These are phyloP conservation scores for Phytopythium kandeliae DNA, from an alignment of 352 stramenopile species.

Conservation along the genomic window DNA sequence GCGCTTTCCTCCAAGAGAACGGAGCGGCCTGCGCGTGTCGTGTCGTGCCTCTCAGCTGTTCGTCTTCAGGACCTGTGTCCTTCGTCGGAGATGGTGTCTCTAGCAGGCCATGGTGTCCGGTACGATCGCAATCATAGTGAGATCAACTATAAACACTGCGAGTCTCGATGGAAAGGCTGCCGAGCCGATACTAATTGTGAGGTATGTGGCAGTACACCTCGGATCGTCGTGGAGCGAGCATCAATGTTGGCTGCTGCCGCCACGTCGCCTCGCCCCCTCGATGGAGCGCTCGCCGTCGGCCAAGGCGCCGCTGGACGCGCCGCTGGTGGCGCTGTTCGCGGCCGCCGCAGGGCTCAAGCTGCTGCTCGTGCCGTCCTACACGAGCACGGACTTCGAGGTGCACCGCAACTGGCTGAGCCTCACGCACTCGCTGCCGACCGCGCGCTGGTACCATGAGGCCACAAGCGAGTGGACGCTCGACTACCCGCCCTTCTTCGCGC, in stretches of 20 bases:
- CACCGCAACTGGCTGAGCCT: conserved; percentile 98
- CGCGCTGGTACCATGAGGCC: conserved; percentile 94
- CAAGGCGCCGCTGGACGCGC: conserved; percentile 19
- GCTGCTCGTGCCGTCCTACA: conserved; percentile 91
- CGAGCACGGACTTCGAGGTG: conserved; percentile 97
- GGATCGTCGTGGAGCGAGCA: too few relatives aligned
- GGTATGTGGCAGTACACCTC: too few relatives aligned
- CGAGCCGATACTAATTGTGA: too few relatives aligned
- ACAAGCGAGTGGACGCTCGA: conserved; percentile 97
- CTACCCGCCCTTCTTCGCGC: conserved; percentile 98
- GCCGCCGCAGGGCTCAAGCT: conserved; percentile 74
- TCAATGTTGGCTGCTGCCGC: too few relatives aligned
- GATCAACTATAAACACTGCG: neutral
- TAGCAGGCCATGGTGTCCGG: too few relatives aligned
- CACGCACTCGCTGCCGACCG: conserved; percentile 84
- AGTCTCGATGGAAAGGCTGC: too few relatives aligned
- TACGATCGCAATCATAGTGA: neutral
- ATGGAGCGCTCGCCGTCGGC: neutral
- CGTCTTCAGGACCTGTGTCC: neutral
- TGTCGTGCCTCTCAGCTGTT: neutral
- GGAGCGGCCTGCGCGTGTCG: too few relatives aligned
- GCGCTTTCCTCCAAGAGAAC: too few relatives aligned
- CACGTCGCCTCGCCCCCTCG: neutral
- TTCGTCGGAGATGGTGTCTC: too few relatives aligned
- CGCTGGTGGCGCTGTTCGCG: conserved; percentile 40